Evolutionary conservation across 2,329 filamentous ascomycete genomes (phyloP), one percentile per base, ranked within the genome.

Genomic region (Tolypocladium nubicola): DNA sequence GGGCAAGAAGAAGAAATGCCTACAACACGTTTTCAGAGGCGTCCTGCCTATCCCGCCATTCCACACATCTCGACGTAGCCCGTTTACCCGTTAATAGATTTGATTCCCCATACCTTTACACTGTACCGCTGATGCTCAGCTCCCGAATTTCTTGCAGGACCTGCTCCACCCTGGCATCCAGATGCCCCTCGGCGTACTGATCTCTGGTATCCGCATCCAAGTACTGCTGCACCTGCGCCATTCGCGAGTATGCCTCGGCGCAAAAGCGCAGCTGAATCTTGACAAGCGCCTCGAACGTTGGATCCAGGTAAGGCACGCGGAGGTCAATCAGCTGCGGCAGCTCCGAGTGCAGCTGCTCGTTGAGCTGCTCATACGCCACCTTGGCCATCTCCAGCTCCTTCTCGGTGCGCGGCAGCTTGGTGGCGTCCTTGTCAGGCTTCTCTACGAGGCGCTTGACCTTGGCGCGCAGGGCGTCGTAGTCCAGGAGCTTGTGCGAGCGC

Each of bases 221-320:
- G 71, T 97, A 97, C 76, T 99, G 94, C 76, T 99, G 94, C 58
- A 99, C 95, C 77, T 99, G 95, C 33, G 95, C 94, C 94, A 99
- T 99, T 53, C 94, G 82, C 61, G 87, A 92, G 74, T 99, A 99
- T 1, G 94, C 94, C 76, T 99, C 94, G 9, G 95, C 94, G 68
- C 95, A 99, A 78, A 99, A 99, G 41, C 94, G 83, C 67, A 99
- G 74, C 76, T 99, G 94, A 64, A 99, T 99, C 80, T 99, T 99
- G 71, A 99, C 94, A 55, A 99, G 84, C 0, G 95, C 94, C 75
- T 99, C 94, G 69, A 99, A 99, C 61, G 87, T 93, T 0, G 95
- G 95, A 67, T 99, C 94, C 58, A 99, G 84, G 70, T 99, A 99
- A 0, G 95, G 95, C 16, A 99, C 94, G 57, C 94, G 88, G 60